Evolutionary conservation across 2,329 filamentous ascomycete genomes (phyloP).

Genomic region (Fusarium pseudograminearum): DNA sequence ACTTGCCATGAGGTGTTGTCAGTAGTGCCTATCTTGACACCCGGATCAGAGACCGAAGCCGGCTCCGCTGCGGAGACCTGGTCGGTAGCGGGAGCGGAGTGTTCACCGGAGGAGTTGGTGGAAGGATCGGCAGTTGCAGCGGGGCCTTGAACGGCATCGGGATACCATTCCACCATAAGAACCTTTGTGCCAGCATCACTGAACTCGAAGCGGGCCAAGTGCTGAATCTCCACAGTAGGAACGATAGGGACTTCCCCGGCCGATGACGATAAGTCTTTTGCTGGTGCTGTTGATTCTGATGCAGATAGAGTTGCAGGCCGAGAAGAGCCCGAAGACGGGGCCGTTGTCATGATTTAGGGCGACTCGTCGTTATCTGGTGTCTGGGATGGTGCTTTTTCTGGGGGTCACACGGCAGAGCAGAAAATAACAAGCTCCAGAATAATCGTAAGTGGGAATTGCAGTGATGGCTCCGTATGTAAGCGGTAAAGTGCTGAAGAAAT

Average conservation of each 20-base stretch:
- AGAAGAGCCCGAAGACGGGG: constrained; percentile 52
- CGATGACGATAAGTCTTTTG: background rate
- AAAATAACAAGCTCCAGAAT: constrained; percentile 21
- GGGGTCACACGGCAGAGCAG: constrained; percentile 17
- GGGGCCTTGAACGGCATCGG: constrained; percentile 43
- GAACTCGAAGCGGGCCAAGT: constrained; percentile 83
- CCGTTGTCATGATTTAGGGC: constrained; percentile 43
- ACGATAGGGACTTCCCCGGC: constrained; percentile 41
- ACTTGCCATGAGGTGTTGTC: constrained; percentile 72
- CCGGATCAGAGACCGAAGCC: constrained; percentile 18
- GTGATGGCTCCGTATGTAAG: constrained; percentile 17
- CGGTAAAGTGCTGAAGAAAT: constrained; percentile 10
- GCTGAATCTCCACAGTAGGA: constrained; percentile 50
- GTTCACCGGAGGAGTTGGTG: constrained; percentile 9
- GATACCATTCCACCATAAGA: constrained; percentile 91
- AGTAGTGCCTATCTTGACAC: background rate
- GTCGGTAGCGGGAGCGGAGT: constrained; percentile 34
- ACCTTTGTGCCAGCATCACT: constrained; percentile 90
- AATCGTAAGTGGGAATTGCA: constrained; percentile 10
- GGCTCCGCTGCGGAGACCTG: constrained; percentile 40
- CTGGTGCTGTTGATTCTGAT: constrained; percentile 14
- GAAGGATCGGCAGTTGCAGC: constrained; percentile 31
- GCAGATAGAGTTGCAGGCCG: constrained; percentile 42
- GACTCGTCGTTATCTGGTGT: constrained; percentile 23
- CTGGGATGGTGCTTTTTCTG: constrained; percentile 5